phyloP scores from a whole-genome alignment of 495 filamentous ascomycete species.

The Aspergillus saccharolyticus region DNA sequence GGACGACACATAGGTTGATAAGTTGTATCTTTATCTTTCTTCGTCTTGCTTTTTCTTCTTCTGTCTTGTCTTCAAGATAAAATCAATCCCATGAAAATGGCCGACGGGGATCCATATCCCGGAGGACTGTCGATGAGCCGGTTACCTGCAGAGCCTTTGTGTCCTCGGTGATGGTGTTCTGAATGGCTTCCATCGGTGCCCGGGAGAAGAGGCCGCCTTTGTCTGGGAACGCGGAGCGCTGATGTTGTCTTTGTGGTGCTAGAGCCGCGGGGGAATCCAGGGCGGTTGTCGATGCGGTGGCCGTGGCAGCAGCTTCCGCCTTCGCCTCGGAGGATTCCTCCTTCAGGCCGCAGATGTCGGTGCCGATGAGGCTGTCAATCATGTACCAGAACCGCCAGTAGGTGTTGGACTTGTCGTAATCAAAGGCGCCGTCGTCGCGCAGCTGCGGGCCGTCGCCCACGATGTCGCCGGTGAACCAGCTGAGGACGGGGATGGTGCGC shows the following conservation, averaged over 20 bases:
- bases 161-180: too few species aligned
- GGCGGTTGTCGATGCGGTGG: neutral
- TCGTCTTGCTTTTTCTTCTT: too few species aligned
- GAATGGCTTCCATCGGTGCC: too few species aligned
- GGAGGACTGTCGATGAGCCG: too few species aligned
- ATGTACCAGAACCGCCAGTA: conserved; percentile 67
- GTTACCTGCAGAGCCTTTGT: too few species aligned
- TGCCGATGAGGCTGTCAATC: conserved; percentile 41
- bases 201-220: too few species aligned
- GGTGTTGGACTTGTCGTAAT: conserved; percentile 64
- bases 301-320: neutral
- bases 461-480: conserved; percentile 70
- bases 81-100: too few species aligned
- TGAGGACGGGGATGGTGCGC: conserved; percentile 56
- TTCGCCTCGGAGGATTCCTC: conserved; percentile 35
- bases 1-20: too few species aligned
- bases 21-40: too few species aligned
- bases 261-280: neutral
- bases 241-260: too few species aligned
- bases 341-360: conserved; percentile 48
- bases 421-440: conserved; percentile 74
- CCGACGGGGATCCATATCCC: too few species aligned
- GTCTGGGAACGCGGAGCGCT: too few species aligned
- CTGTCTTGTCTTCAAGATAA: neutral
- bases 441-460: conserved; percentile 75